Evolutionary conservation across 192 early-diverging fungal genomes (phyloP), one percentile per base, ranked within the genome.

Genomic region (Backusella luteola): DNA sequence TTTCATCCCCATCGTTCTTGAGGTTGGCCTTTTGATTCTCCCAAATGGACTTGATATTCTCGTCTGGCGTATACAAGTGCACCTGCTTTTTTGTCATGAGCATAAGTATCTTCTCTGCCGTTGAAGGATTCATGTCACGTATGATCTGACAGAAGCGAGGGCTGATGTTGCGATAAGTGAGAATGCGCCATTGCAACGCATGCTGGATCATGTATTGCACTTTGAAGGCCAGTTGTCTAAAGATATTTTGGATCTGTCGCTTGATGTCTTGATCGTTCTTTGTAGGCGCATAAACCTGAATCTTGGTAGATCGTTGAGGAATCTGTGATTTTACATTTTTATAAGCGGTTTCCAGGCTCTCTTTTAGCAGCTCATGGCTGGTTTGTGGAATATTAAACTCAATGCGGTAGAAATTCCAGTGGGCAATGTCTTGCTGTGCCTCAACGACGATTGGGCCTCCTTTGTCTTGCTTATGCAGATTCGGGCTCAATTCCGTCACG

Each of bases 161-260:
- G 3, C 78, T 79, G 7, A 88, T 46, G 34, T 83, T 85, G 38
- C 83, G 84, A 3, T 81, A 85, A 9, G 81, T 69, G n/a, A 88
- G 39, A 6, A 73, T 80, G 14, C 80, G 78, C 32, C 73, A 74
- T 2, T 81, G 79, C 1, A 88, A n/a, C 0, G 77, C 79, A 34
- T 82, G 74, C 53, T 88, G 85, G 0, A 86, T 44, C 77, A 83
- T 73, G 41, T 88, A 88, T 0, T 79, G 80, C 0, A 83, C 79
- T 4, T 85, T 84, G 29, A 85, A 88, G 4, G 75, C 14, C 0
- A 87, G 70, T 12, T 67, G 17, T 7, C 38, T 69, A 15, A 49
- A 38, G 29, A n/a, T 39, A 12, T 21, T 53, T 12, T 59, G 26
- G 34, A 52, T 35, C 5, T 59, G 29, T 3, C 32, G 38, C 46